These are phyloP conservation scores for Penicillium subrubescens DNA, from an alignment of 495 filamentous ascomycete species.

Conservation along the genomic window DNA sequence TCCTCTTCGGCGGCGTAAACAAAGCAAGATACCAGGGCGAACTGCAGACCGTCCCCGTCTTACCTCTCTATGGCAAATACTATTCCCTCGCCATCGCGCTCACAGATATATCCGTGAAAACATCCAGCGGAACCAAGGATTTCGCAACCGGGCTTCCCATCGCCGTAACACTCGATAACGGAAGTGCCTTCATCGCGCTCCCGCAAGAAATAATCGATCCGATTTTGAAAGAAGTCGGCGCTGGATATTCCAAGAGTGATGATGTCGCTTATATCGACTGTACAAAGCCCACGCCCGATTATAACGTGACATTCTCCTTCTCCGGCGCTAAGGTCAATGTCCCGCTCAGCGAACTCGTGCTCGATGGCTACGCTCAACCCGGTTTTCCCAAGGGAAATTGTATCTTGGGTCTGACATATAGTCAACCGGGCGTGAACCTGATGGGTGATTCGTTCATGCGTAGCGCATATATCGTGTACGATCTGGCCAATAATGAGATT, in stretches of 20 bases:
- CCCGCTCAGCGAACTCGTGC: slow-evolving; percentile 29
- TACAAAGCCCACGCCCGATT: slow-evolving; percentile 50
- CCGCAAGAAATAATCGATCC: slow-evolving; percentile 61
- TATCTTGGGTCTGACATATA: slow-evolving; percentile 68
- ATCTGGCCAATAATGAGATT: slow-evolving; percentile 80
- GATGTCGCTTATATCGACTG: slow-evolving; percentile 64
- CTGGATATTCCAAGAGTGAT: slow-evolving; percentile 52
- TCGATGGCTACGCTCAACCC: slow-evolving; percentile 1
- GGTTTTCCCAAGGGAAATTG: slow-evolving; percentile 48
- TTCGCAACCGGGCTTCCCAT: slow-evolving; percentile 56
- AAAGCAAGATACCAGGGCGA: slow-evolving; percentile 68
- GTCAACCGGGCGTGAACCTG: slow-evolving; percentile 58
- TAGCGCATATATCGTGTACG: slow-evolving; percentile 86
- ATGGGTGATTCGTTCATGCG: slow-evolving; percentile 90
- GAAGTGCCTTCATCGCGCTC: slow-evolving; percentile 72
- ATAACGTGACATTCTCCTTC: slow-evolving; percentile 69
- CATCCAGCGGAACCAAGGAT: slow-evolving; percentile 36
- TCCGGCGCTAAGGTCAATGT: slow-evolving; percentile 40
- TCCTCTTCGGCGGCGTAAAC: slow-evolving; percentile 89
- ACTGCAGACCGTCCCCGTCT: slow-evolving; percentile 72
- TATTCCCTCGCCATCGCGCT: slow-evolving; percentile 77
- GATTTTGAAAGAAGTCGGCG: slow-evolving; percentile 64
- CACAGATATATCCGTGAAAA: slow-evolving; percentile 52
- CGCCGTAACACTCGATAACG: slow-evolving; percentile 78
- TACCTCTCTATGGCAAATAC: slow-evolving; percentile 49